A percentile compares a stretch with the other conserved stretches of the same genome.
phyloP scores from a whole-genome alignment of 148 eudicot species.

The Mesembryanthemum crystallinum region DNA sequence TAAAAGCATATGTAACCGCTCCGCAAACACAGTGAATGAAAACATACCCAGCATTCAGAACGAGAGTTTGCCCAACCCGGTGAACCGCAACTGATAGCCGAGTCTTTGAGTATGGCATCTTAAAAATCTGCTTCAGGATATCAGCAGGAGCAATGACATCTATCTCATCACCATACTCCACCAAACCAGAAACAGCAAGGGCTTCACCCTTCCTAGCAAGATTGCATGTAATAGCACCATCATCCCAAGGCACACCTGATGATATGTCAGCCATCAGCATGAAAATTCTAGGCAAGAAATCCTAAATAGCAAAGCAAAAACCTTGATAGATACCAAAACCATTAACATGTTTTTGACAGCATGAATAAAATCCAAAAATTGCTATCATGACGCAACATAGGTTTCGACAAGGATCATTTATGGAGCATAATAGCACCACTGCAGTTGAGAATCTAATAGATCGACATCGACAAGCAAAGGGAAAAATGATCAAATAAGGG shows the following conservation, averaged over 20 bases:
- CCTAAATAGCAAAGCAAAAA: neutral
- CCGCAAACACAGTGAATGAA: neutral
- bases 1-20: neutral
- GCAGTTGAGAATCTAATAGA: neutral
- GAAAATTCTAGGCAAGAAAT: neutral
- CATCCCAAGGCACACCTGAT: slow-evolving; percentile 73
- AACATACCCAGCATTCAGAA: slow-evolving; percentile 83
- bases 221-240: slow-evolving; percentile 51
- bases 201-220: slow-evolving; percentile 82
- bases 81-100: slow-evolving; percentile 91
- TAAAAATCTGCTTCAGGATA: slow-evolving; percentile 89
- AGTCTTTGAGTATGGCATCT: slow-evolving; percentile 91
- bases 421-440: neutral
- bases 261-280: slow-evolving; percentile 17
- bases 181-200: slow-evolving; percentile 92
- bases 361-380: slow-evolving; percentile 2
- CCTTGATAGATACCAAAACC: neutral
- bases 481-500: neutral
- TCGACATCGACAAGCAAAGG: neutral
- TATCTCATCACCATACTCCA: slow-evolving; percentile 81
- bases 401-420: neutral
- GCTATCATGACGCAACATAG: neutral
- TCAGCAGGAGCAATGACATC: slow-evolving; percentile 98
- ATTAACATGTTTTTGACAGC: neutral
- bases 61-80: slow-evolving; percentile 84